Evolutionary conservation across 352 stramenopile genomes (phyloP).

Genomic region (Salisapilia sapeloensis): DNA sequence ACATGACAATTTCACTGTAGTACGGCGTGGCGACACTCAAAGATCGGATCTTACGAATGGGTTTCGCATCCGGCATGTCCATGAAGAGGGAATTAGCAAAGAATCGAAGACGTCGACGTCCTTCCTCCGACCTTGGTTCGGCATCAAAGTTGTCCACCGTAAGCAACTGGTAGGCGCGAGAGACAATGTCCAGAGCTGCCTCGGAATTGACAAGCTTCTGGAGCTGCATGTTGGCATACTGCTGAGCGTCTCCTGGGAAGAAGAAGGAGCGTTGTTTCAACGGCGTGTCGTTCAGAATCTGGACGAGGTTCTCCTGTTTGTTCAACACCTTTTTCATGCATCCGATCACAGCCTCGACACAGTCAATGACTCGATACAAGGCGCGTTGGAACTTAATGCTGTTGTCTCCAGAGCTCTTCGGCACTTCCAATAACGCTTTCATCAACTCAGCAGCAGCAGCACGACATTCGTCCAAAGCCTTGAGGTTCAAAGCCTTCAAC

Average conservation of each 20-base stretch:
- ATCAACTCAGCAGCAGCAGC: constrained; percentile 55
- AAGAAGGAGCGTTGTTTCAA: constrained; percentile 81
- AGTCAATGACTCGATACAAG: constrained; percentile 76
- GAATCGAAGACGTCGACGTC: constrained; percentile 68
- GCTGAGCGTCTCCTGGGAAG: constrained; percentile 66
- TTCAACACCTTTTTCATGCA: constrained; percentile 71
- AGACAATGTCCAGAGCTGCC: constrained; percentile 70
- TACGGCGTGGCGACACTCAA: constrained; percentile 76
- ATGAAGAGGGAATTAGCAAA: constrained; percentile 83
- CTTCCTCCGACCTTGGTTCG: constrained; percentile 73
- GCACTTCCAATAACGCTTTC: constrained; percentile 74
- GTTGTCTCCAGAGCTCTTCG: constrained; percentile 45
- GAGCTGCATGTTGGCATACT: constrained; percentile 67
- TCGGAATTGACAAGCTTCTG: constrained; percentile 69
- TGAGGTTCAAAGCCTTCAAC: constrained; percentile 72
- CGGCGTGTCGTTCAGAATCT: constrained; percentile 70
- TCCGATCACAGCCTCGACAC: constrained; percentile 59
- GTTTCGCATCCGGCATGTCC: constrained; percentile 78
- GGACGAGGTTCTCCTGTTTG: constrained; percentile 78
- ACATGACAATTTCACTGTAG: constrained; percentile 83
- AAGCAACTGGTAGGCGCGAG: constrained; percentile 67
- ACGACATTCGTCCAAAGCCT: constrained; percentile 55
- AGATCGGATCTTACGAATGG: constrained; percentile 74
- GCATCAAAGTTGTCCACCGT: constrained; percentile 82
- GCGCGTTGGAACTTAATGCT: constrained; percentile 80